Evolutionary conservation across 257 asterid species (phyloP).

Genomic region (Petrea volubilis): DNA sequence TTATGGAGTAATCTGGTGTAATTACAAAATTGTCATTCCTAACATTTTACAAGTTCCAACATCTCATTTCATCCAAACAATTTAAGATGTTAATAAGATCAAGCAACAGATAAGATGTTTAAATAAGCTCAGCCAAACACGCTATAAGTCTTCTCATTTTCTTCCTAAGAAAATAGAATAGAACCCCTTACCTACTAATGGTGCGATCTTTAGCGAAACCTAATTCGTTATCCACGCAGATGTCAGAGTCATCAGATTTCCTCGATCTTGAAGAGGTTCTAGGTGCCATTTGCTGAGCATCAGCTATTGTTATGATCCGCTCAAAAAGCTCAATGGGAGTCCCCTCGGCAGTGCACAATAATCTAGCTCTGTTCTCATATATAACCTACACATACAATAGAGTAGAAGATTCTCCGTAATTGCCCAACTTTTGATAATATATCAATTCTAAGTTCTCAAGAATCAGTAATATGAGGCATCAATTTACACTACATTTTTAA

Average conservation of each 20-base stretch:
- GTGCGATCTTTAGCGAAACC: constrained; percentile 98
- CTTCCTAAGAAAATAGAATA: background rate
- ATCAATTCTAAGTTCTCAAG: background rate
- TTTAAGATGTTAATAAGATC: too few species aligned
- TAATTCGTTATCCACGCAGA: constrained; percentile 88
- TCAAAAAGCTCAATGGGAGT: constrained; percentile 74
- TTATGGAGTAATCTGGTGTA: too few species aligned
- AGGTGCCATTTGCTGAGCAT: constrained; percentile 77
- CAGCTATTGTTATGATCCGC: constrained; percentile 70
- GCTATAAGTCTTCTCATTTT: too few species aligned
- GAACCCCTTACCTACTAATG: constrained; percentile 73
- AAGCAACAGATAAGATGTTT: too few species aligned
- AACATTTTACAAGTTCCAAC: too few species aligned
- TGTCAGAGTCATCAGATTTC: constrained; percentile 74
- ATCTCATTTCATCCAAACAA: too few species aligned
- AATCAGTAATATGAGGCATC: background rate
- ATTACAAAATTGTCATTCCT: too few species aligned
- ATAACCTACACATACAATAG: constrained; percentile 56
- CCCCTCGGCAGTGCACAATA: constrained; percentile 86
- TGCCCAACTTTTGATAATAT: background rate
- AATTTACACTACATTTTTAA: background rate
- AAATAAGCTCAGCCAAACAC: too few species aligned
- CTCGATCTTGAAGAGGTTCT: constrained; percentile 92
- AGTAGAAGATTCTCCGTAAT: background rate
- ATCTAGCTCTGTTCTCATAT: constrained; percentile 81